A percentile compares a stretch with the other conserved stretches of the same genome.
Evolutionary conservation across 73 alveolate species (phyloP).

Genomic region (Paramecium sonneborni): DNA sequence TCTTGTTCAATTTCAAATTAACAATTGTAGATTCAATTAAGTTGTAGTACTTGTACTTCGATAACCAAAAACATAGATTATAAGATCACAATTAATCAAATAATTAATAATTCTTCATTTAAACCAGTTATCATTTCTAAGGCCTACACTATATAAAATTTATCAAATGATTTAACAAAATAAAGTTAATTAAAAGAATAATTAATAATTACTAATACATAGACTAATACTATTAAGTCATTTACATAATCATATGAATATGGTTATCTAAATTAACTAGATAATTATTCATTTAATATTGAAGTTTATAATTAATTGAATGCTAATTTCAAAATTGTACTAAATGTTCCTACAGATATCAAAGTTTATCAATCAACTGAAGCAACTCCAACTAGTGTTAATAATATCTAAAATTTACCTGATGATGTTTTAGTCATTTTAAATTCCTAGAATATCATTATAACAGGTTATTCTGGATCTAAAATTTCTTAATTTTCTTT

Average conservation of each 20-base stretch:
- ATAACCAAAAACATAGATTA: background rate
- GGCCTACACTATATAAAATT: background rate
- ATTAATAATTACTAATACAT: background rate
- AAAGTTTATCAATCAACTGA: constrained; percentile 17
- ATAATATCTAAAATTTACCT: background rate
- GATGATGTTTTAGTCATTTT: background rate
- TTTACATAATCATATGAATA: background rate
- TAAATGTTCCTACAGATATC: background rate
- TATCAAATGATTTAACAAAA: background rate
- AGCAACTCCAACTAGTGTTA: background rate
- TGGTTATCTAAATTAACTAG: background rate
- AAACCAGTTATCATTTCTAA: background rate
- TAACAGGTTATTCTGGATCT: background rate
- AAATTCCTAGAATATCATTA: background rate
- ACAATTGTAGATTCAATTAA: background rate
- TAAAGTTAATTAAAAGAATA: background rate
- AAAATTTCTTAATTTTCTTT: background rate
- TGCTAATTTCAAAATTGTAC: background rate
- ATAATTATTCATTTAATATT: background rate
- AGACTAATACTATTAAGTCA: background rate
- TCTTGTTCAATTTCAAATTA: background rate
- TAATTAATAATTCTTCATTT: background rate
- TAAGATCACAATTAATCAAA: background rate
- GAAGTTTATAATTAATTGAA: background rate
- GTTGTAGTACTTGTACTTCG: background rate